phyloP scores from a whole-genome alignment of 306 rosid species.

The Gillenia trifoliata region DNA sequence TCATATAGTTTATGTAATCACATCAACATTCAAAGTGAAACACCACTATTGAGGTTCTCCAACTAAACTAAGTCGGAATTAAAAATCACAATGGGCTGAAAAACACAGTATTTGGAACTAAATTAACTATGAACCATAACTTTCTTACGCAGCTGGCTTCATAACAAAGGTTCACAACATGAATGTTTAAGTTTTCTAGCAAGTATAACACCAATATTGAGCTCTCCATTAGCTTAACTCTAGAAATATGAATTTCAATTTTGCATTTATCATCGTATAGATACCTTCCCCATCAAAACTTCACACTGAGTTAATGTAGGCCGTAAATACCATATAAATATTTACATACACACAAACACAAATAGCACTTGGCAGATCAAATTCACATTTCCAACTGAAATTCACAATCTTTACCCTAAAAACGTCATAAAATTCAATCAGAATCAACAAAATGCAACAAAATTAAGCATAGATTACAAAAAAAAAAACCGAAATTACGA shows the following conservation, averaged over 20 bases:
- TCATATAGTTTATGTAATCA: background rate
- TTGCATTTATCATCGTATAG: background rate
- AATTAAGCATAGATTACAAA: conserved; percentile 5
- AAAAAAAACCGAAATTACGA: background rate
- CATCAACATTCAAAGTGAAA: background rate
- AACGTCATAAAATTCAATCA: conserved; percentile 1
- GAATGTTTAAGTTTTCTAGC: background rate
- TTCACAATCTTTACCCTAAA: background rate
- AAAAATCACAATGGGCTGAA: background rate
- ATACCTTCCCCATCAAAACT: background rate
- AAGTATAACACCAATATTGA: background rate
- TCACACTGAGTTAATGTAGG: background rate
- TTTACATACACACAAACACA: background rate
- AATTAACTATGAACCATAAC: background rate
- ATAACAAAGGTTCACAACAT: background rate
- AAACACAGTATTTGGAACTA: background rate
- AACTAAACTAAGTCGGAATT: background rate
- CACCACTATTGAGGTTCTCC: background rate
- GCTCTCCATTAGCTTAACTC: background rate
- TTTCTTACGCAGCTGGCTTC: background rate
- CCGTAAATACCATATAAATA: background rate
- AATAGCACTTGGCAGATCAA: background rate
- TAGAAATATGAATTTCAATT: background rate
- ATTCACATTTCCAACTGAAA: background rate
- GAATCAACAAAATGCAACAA: background rate